Evolutionary conservation across 768 basidiomycete species (phyloP), one percentile per base, ranked within the genome.

Genomic region (Arthromyces matolae): DNA sequence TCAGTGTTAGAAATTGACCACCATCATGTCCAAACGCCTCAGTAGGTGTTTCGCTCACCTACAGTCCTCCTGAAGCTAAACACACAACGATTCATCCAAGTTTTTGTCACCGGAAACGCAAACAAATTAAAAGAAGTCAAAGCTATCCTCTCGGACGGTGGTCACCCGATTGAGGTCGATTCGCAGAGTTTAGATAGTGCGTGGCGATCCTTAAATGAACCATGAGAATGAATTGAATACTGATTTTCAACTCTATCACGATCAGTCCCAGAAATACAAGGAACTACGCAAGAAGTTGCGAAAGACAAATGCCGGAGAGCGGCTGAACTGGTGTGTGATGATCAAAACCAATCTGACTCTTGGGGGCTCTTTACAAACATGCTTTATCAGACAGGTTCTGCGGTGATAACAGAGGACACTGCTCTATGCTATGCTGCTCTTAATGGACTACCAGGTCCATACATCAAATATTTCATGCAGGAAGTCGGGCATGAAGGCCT

Each of bases 241-340:
- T n/a, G 4, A 32, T 32, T n/a, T 39, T 50, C 16, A n/a, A n/a
- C n/a, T n/a, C n/a, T 36, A 37, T 32, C 49, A 1, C 42, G n/a
- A n/a, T n/a, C n/a, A 97, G 94, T 96, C 24, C 91, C 93, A 2
- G 95, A 99, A 65, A 70, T 98, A 3, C 95, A 99, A 65, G 95
- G 95, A 16, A 86, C 86, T 5, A 97, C 93, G 0, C 80, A 84
- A 51, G 90, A 97, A 62, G 86, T 99, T 9, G 92, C 95, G 0
- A 76, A 63, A 20, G 93, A 84, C 3, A 99, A 99, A 66, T 94
- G 93, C 64, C 70, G 74, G 52, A 76, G 79, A 13, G 95, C 95
- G 29, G 90, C 93, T 29, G 85, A 94, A 61, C 67, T 88, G 53
- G 89, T 89, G 42, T 27, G 77, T n/a, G n/a, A n/a, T n/a, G n/a